Base-by-base conservation (phyloP, 108 stramenopile species). In the Nitzschia sp. region DNA sequence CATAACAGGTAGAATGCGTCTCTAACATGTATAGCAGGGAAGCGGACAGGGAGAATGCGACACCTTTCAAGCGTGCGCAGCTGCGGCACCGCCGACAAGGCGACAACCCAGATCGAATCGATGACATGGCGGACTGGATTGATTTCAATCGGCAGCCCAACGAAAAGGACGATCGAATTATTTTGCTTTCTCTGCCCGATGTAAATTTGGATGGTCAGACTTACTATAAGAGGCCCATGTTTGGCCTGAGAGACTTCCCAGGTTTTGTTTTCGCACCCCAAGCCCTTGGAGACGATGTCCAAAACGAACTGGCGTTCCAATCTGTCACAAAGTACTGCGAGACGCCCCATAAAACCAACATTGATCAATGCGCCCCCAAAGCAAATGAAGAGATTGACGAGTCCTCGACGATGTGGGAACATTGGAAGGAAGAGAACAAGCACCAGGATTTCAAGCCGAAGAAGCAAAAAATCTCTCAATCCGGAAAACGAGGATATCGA, bases 241-340 rank as follows among this genome's bases (percentile, higher is more conserved):
- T 51, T 62, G 74, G 73, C 17, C 26, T 84, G 21, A 5, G 25
- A 13, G 62, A 54, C 27, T 65, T 53, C 67, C 82, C 82, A 36
- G 85, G 85, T 46, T 86, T 86, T 70, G 13, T 76, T 5, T 83
- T 59, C 72, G 71, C 67, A n/a, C 89, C 89, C n/a, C 73, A 77
- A 45, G 85, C 81, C 1, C 26, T 90, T 3, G 75, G 70, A 13
- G 25, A 48, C 11, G 61, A 70, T 2, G 17, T 77, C 24, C 83
- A 82, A 57, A 11, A 15, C 2, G 29, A 69, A 35, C 46, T 86
- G 13, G 75, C 83, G 1, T 76, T 63, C 46, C 59, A 29, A 30
- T 66, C 85, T 5, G 79, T 90, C 3, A 55, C 74, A 1, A 30
- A 68, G 25, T 90, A 76, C 59, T 86, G 85, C 55, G 79, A 90